These are phyloP conservation scores for Claviceps maximensis DNA, from an alignment of 2,329 filamentous ascomycete species.

Conservation along the genomic window DNA sequence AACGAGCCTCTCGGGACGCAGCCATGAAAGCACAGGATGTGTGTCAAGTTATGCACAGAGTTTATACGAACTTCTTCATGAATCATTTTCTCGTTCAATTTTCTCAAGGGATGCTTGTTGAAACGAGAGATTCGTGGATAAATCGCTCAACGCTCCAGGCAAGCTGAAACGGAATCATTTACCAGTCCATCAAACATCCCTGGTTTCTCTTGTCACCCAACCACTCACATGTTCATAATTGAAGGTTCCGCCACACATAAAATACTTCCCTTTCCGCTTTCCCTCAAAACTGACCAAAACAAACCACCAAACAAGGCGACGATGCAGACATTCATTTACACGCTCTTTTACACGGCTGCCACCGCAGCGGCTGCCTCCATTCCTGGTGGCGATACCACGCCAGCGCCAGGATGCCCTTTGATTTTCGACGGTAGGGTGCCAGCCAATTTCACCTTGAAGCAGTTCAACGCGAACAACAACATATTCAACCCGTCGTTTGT, in stretches of 20 bases:
- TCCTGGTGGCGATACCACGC: background rate
- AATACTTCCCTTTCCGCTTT: background rate
- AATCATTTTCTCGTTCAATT: background rate
- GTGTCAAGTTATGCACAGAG: background rate
- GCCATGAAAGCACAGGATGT: background rate
- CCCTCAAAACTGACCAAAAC: background rate
- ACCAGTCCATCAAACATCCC: background rate
- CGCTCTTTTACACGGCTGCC: background rate
- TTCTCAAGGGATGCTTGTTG: background rate
- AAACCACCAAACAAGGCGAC: background rate
- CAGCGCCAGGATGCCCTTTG: background rate
- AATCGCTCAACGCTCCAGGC: background rate
- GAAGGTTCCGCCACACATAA: background rate
- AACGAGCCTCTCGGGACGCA: background rate
- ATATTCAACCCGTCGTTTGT: background rate
- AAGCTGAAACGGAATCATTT: background rate
- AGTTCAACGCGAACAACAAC: background rate
- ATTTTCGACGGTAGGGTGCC: background rate
- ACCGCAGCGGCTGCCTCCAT: background rate
- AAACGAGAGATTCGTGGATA: background rate
- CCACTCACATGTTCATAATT: no score
- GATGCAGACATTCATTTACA: background rate
- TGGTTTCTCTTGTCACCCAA: background rate
- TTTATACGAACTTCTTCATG: background rate
- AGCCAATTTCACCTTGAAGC: background rate